phyloP scores from a whole-genome alignment of 225 moss, liverwort and hornwort species.

The Physcomitrellopsis africana region DNA sequence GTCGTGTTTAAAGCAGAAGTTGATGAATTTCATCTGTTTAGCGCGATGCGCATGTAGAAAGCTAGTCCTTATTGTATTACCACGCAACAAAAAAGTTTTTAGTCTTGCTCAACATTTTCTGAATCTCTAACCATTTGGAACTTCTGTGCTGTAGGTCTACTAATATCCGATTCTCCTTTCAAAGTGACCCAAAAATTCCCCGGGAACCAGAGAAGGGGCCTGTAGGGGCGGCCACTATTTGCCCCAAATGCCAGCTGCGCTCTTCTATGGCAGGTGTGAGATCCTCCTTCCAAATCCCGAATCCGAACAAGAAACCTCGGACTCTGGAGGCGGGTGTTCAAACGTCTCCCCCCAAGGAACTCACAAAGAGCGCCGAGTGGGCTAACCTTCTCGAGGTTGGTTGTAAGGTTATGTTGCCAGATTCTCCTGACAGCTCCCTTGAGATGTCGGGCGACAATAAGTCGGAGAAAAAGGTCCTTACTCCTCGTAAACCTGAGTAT shows the following conservation, averaged over 20 bases:
- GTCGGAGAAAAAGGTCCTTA: conserved; percentile 25
- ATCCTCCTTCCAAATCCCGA: conserved; percentile 54
- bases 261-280: conserved; percentile 33
- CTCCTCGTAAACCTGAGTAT: conserved; percentile 48
- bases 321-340: conserved; percentile 45
- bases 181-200: conserved; percentile 45
- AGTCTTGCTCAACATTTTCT: no score
- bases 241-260: conserved; percentile 45
- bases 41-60: neutral
- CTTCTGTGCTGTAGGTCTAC: conserved; percentile 46
- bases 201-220: neutral
- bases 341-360: conserved; percentile 38
- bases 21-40: neutral
- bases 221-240: conserved; percentile 43
- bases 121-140: no score
- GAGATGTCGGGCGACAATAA: conserved; percentile 16
- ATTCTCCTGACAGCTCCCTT: conserved; percentile 36
- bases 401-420: conserved; percentile 46
- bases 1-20: neutral
- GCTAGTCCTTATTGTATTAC: no score
- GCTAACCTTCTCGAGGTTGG: conserved; percentile 42
- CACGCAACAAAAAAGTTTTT: no score
- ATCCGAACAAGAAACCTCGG: conserved; percentile 51
- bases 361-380: conserved; percentile 40
- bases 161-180: conserved; percentile 71